Base-by-base conservation (phyloP, 352 stramenopile genomes). In the Phytophthora crassamura region DNA sequence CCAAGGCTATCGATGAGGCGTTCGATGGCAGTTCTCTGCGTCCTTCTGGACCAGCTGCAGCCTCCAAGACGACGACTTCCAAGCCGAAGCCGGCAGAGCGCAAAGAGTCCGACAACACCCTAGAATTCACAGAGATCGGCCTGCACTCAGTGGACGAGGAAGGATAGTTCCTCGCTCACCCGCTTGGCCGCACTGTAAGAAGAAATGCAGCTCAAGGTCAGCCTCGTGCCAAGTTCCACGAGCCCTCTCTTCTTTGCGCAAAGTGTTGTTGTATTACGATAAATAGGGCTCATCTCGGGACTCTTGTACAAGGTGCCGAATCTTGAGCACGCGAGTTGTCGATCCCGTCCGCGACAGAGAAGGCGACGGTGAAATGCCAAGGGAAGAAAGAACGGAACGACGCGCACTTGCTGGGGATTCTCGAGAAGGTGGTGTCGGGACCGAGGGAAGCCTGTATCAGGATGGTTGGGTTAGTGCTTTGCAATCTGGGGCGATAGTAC, bases 281-380 rank as follows among this genome's bases (percentile, higher is more conserved):
- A 89, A 77, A 69, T 87, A 94, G 22, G 74, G 77, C 50, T 91
- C 80, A 60, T 94, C 86, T 40, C 86, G 74, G 35, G 69, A 73
- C 54, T 91, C 80, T 64, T 94, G 86, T 38, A 94, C 78, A 32
- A 74, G 59, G 30, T 89, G 76, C 8, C 86, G 82, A 38, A 94
- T 91, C 58, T 88, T 87, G 39, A 88, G 77, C 39, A 89, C 82
- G 67, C 80, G 80, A 41, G 69, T 64, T 54, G 68, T 8, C 22
- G 67, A 72, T 22, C 46, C 53, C 49, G 10, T 53, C 9, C 62
- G 67, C 14, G 69, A 49, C n/a, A 57, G 6, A 18, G 69, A 59
- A 25, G 52, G 5, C 3, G 66, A 61, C 14, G 33, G 18, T 62
- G 55, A 57, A 16, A 35, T 18, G 14, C 22, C 36, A 34, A 61